Evolutionary conservation across 805 yeast species (phyloP).

Genomic region (Lachancea thermotolerans): DNA sequence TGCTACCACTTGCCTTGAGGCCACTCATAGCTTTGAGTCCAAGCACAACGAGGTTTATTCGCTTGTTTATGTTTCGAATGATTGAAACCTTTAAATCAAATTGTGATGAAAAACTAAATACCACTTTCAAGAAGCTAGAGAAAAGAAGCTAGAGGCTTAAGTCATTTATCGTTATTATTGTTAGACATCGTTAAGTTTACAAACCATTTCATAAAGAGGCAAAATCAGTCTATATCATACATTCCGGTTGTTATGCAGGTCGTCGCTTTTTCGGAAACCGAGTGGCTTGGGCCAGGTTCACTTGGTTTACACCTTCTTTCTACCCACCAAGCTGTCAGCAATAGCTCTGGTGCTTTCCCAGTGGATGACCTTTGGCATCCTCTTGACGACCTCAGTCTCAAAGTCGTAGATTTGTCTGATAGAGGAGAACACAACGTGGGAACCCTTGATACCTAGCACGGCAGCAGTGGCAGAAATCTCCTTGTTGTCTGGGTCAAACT

Average conservation of each 20-base stretch:
- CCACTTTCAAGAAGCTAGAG: not conserved
- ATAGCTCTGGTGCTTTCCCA: conserved; percentile 74
- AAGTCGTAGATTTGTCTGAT: conserved; percentile 73
- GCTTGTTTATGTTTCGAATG: no score
- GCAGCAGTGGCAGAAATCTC: conserved; percentile 52
- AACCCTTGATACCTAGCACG: conserved; percentile 76
- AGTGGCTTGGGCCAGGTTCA: not conserved
- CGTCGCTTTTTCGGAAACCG: conserved; percentile 1
- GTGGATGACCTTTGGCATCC: conserved; percentile 85
- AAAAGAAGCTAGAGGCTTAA: not conserved
- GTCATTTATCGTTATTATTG: no score
- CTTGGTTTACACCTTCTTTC: conserved; percentile 35
- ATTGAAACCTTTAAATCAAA: no score
- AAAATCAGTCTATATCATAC: conserved; percentile 8
- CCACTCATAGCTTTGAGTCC: not conserved
- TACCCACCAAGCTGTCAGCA: conserved; percentile 80
- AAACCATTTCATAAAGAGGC: conserved; percentile 4
- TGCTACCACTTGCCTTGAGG: not conserved
- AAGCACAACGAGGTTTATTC: no score
- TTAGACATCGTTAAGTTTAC: conserved; percentile 7
- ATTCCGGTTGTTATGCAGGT: conserved; percentile 4
- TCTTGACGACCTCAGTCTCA: conserved; percentile 71
- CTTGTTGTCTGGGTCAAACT: conserved; percentile 26
- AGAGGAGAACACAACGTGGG: conserved; percentile 68
- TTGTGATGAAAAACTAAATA: no score